Conservation (phyloP, 2,329 filamentous ascomycete species). For the Trichoderma breve region DNA sequence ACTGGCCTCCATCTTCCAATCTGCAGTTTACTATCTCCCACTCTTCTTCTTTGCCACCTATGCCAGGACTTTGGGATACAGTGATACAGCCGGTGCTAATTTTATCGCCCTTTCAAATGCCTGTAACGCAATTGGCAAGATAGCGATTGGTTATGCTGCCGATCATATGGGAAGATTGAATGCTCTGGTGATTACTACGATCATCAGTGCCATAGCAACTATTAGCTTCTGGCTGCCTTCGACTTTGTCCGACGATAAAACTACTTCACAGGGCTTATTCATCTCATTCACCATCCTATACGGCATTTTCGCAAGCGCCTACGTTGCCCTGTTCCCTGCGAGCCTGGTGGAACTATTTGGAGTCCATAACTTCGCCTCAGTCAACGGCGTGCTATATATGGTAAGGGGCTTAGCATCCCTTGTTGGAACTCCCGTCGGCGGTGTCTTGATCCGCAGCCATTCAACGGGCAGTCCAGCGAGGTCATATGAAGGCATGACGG, state of each 20-base stretch:
- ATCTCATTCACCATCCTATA: slow-evolving; percentile 1
- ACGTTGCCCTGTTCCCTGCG: neutral
- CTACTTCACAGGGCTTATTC: neutral
- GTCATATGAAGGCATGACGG: slow-evolving; percentile 5
- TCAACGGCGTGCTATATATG: slow-evolving; percentile 11
- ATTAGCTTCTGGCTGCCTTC: slow-evolving; percentile 5
- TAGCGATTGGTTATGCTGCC: slow-evolving; percentile 5
- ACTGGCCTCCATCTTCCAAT: slow-evolving; percentile 2
- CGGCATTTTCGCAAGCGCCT: slow-evolving; percentile 8
- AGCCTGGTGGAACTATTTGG: slow-evolving; percentile 12
- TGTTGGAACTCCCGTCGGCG: slow-evolving; percentile 3
- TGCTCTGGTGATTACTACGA: neutral
- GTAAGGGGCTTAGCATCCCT: slow-evolving; percentile 4
- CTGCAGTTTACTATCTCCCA: slow-evolving; percentile 7
- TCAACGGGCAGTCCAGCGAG: neutral
- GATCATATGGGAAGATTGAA: slow-evolving; percentile 6
- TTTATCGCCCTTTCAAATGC: slow-evolving; percentile 4
- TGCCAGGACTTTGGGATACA: slow-evolving; percentile 5
- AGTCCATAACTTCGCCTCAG: neutral
- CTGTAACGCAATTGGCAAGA: slow-evolving; percentile 6
- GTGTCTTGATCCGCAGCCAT: slow-evolving; percentile 11
- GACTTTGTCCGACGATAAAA: neutral
- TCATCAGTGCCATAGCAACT: neutral
- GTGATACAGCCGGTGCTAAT: slow-evolving; percentile 9
- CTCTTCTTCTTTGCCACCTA: slow-evolving; percentile 13